These are phyloP conservation scores for Fusarium piperis DNA, from an alignment of 2,329 filamentous ascomycete genomes.

Conservation along the genomic window DNA sequence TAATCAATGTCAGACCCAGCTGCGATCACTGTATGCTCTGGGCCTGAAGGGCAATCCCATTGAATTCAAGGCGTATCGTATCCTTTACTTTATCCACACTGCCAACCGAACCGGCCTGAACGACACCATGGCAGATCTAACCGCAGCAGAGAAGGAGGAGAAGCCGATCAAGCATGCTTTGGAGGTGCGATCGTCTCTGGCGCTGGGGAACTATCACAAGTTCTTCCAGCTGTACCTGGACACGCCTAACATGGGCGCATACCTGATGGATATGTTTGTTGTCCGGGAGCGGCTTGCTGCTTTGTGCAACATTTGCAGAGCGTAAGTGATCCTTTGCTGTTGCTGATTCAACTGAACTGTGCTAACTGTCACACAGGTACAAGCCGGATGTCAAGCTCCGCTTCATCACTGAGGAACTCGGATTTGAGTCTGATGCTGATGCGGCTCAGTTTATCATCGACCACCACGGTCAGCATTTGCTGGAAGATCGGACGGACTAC, in stretches of 20 bases:
- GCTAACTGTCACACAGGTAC: constrained; percentile 74
- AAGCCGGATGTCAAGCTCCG: constrained; percentile 89
- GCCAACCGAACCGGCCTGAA: constrained; percentile 98
- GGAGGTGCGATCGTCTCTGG: constrained; percentile 88
- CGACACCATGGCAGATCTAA: constrained; percentile 99
- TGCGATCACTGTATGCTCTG: constrained; percentile 89
- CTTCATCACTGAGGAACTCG: constrained; percentile 95
- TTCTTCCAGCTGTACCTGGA: constrained; percentile 97
- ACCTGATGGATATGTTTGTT: constrained; percentile 99
- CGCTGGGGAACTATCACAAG: constrained; percentile 94
- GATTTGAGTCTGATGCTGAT: constrained; percentile 91
- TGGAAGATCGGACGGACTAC: constrained; percentile 79
- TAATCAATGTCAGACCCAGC: constrained; percentile 99
- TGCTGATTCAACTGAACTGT: not conserved
- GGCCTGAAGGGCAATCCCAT: constrained; percentile 88
- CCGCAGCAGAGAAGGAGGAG: constrained; percentile 91
- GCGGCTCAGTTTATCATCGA: constrained; percentile 91
- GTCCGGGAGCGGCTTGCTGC: constrained; percentile 91
- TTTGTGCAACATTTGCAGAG: constrained; percentile 91
- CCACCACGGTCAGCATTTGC: constrained; percentile 76
- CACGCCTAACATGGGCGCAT: constrained; percentile 95
- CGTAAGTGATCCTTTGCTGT: constrained; percentile 70
- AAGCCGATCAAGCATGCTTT: constrained; percentile 88
- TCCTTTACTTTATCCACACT: constrained; percentile 99
- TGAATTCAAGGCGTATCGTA: constrained; percentile 99